Percentiles rank a stretch among this genome's conserved stretches.
These are phyloP conservation scores for Hyaloscypha finlandica DNA, from an alignment of 495 filamentous ascomycete genomes.

Conservation along the genomic window DNA sequence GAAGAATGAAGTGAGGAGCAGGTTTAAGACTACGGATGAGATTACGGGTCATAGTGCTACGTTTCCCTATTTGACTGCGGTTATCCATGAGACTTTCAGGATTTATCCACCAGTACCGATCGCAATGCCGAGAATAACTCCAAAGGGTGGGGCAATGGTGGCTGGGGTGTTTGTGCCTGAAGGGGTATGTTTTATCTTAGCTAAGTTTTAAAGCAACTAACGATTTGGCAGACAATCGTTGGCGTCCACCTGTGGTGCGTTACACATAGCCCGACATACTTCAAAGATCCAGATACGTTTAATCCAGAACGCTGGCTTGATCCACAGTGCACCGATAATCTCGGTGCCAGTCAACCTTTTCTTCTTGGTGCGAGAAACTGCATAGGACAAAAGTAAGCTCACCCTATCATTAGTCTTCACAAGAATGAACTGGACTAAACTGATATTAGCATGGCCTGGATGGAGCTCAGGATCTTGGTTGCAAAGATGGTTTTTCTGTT, in stretches of 20 bases:
- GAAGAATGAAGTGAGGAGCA: constrained; percentile 48
- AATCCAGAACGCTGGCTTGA: constrained; percentile 33
- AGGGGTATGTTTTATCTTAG: constrained; percentile 8
- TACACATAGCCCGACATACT: constrained; percentile 43
- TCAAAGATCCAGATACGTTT: constrained; percentile 24
- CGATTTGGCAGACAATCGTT: constrained; percentile 42
- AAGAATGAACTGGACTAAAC: background rate
- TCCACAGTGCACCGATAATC: constrained; percentile 43
- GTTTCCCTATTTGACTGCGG: constrained; percentile 50
- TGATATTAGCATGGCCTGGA: constrained; percentile 34
- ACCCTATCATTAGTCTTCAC: background rate
- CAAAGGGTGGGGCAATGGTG: constrained; percentile 27
- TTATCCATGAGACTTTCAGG: constrained; percentile 58
- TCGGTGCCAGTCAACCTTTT: constrained; percentile 56
- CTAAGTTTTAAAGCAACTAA: background rate
- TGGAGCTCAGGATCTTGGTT: constrained; percentile 35
- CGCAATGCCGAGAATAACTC: constrained; percentile 46
- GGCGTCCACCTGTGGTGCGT: constrained; percentile 49
- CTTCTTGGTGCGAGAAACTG: constrained; percentile 60
- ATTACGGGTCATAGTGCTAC: constrained; percentile 45
- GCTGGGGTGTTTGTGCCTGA: constrained; percentile 17
- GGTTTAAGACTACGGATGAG: constrained; percentile 51
- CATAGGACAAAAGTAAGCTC: constrained; percentile 56
- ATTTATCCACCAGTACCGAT: constrained; percentile 58
- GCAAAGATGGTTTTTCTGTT: constrained; percentile 38